phyloP scores from a whole-genome alignment of 75 land plant species.

The Sequoiadendron giganteum region DNA sequence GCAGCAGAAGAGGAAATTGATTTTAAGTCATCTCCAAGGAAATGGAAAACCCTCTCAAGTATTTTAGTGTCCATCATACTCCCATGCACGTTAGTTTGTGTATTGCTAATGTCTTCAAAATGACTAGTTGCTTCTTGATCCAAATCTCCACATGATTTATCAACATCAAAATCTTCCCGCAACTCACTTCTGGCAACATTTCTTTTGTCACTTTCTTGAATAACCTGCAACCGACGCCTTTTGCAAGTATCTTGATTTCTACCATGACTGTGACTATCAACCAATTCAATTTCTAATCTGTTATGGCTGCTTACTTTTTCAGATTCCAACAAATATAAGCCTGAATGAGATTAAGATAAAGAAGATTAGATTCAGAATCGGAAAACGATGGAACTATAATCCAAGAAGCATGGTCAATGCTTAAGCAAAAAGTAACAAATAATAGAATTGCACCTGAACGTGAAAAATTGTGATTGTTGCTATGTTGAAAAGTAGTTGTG shows the following conservation, averaged over 20 bases:
- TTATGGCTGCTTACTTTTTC: not conserved
- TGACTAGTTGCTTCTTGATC: slow-evolving; percentile 26
- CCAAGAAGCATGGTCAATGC: not conserved
- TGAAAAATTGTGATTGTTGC: not conserved
- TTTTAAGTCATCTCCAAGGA: slow-evolving; percentile 62
- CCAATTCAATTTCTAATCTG: not conserved
- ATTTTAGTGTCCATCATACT: slow-evolving; percentile 35
- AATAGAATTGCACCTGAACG: not conserved
- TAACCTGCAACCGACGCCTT: slow-evolving; percentile 25
- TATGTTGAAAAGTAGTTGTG: not conserved
- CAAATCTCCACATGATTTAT: slow-evolving; percentile 52
- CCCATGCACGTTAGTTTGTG: slow-evolving; percentile 22
- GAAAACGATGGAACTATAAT: not conserved
- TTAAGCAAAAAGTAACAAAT: not conserved
- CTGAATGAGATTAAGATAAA: not conserved
- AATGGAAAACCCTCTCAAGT: slow-evolving; percentile 63
- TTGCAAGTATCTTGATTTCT: slow-evolving; percentile 17
- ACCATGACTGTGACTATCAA: not conserved
- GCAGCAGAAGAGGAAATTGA: slow-evolving; percentile 60
- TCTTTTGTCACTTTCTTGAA: slow-evolving; percentile 34
- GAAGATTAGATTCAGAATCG: not conserved
- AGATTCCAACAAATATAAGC: not conserved
- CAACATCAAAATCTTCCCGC: slow-evolving; percentile 20
- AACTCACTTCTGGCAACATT: slow-evolving; percentile 15
- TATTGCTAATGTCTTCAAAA: slow-evolving; percentile 12